These are phyloP conservation scores for Alternaria incomplexa DNA, from an alignment of 2,329 filamentous ascomycete genomes.

Conservation along the genomic window DNA sequence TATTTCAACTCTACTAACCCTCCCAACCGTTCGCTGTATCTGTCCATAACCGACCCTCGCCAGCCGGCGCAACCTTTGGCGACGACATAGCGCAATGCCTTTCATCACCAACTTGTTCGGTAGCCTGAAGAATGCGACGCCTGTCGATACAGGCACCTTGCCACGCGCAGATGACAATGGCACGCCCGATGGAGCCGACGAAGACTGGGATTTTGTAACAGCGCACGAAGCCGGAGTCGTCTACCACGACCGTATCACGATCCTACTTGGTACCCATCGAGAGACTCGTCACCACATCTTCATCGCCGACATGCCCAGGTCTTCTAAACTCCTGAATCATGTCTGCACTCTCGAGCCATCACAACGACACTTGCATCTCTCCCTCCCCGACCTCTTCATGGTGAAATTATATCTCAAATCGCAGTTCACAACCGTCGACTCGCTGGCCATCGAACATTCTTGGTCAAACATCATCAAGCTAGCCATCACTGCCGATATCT, in stretches of 20 bases:
- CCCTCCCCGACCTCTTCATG: not conserved
- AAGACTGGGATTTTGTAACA: constrained; percentile 4
- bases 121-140: not conserved
- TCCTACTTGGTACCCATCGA: not conserved
- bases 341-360: not conserved
- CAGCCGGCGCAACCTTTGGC: not conserved
- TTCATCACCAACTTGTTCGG: not conserved
- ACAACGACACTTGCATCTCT: not conserved
- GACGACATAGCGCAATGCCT: not conserved
- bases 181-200: not conserved
- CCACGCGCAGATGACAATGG: not conserved
- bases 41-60: not conserved
- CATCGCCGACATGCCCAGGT: constrained; percentile 1
- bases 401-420: not conserved
- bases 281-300: not conserved
- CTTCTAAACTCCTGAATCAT: not conserved
- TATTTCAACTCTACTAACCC: not conserved
- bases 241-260: constrained; percentile 3
- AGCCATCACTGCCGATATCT: not conserved
- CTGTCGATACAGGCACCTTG: not conserved
- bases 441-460: not conserved
- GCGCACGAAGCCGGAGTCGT: not conserved
- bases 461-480: constrained; percentile 9
- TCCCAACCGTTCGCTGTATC: not conserved
- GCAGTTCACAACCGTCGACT: not conserved